Percentiles rank a stretch among this genome's conserved stretches.
Conservation (phyloP, 352 stramenopile species). For the Pythium vanterpoolii region DNA sequence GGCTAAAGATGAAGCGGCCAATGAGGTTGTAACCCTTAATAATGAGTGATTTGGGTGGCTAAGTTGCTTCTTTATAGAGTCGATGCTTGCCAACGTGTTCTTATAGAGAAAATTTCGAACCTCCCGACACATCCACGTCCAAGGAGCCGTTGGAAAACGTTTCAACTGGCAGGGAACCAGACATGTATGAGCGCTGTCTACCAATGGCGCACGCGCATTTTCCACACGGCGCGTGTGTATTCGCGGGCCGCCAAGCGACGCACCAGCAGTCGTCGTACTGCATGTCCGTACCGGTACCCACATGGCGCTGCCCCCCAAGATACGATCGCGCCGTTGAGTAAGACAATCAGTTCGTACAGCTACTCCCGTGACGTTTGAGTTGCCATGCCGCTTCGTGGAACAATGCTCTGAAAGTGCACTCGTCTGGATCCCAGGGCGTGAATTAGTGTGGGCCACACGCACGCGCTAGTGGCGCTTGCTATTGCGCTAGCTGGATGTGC, state of each 20-base stretch:
- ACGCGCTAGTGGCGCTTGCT: background rate
- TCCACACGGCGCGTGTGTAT: background rate
- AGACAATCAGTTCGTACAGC: background rate
- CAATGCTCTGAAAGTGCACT: background rate
- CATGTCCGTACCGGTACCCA: background rate
- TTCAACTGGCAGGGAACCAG: conserved; percentile 12
- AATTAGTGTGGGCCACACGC: background rate
- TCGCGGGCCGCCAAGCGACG: background rate
- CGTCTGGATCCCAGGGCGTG: background rate
- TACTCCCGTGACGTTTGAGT: too few relatives aligned
- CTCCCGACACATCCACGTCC: conserved; percentile 1
- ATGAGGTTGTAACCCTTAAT: background rate
- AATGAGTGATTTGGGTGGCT: background rate
- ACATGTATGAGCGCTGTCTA: conserved; percentile 1
- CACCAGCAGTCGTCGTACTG: background rate
- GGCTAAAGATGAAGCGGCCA: background rate
- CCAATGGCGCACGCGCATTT: conserved; percentile 14
- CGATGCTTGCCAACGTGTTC: conserved; percentile 7
- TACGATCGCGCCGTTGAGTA: background rate
- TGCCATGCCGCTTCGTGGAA: background rate
- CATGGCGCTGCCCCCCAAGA: background rate
- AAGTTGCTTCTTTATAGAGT: conserved; percentile 14
- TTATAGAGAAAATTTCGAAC: conserved; percentile 22
- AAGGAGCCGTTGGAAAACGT: conserved; percentile 27
- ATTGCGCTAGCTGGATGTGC: background rate